These are phyloP conservation scores for Haplosporangium sp. DNA, from an alignment of 371 early-diverging fungal species.

Conservation along the genomic window DNA sequence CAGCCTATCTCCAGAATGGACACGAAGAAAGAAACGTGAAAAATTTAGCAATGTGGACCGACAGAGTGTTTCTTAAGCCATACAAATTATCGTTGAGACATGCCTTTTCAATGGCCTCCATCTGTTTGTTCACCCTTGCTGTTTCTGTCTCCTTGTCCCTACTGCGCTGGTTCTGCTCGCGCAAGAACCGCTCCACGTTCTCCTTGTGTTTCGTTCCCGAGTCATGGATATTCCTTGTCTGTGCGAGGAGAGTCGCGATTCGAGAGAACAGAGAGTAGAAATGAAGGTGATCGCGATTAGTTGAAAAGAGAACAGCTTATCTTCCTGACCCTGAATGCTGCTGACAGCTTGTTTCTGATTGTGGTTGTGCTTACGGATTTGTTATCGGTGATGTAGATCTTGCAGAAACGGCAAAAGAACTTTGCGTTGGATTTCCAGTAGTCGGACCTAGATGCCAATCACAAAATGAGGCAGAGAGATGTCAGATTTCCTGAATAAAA, in stretches of 20 bases:
- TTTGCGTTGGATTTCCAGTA: slow-evolving; percentile 81
- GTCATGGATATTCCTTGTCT: slow-evolving; percentile 78
- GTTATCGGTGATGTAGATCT: slow-evolving; percentile 79
- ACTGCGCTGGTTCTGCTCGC: slow-evolving; percentile 70
- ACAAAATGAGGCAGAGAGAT: no score
- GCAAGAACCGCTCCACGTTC: slow-evolving; percentile 72
- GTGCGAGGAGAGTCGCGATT: not conserved
- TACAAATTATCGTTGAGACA: no score
- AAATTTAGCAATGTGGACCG: not conserved
- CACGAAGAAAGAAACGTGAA: not conserved
- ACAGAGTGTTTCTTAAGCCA: no score
- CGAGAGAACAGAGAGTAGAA: not conserved
- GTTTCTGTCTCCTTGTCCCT: slow-evolving; percentile 65
- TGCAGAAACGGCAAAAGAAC: slow-evolving; percentile 82
- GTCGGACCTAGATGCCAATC: slow-evolving; percentile 67
- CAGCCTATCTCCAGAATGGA: slow-evolving; percentile 13
- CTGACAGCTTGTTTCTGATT: not conserved
- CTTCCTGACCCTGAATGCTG: not conserved
- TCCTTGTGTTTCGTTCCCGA: slow-evolving; percentile 76
- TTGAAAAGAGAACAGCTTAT: no score
- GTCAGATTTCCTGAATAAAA: no score
- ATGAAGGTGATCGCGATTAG: no score
- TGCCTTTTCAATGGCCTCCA: slow-evolving; percentile 71
- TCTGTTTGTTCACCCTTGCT: slow-evolving; percentile 62
- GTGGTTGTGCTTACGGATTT: slow-evolving; percentile 65